Evolutionary conservation across 1,284 basidiomycete species (phyloP).

Genomic region (Baeospora myosura): DNA sequence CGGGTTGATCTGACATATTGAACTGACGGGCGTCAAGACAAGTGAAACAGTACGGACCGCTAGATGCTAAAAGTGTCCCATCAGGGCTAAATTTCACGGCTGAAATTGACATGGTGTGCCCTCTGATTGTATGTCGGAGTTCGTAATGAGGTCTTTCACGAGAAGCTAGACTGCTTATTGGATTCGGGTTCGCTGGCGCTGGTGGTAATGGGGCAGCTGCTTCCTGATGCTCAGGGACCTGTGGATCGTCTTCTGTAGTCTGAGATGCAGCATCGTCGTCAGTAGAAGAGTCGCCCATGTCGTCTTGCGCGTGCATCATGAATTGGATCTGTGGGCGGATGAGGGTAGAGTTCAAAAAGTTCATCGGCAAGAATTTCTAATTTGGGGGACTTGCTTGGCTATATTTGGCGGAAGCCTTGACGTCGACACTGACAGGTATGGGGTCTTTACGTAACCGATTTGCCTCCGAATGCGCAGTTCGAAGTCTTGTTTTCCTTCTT

Average conservation of each 20-base stretch:
- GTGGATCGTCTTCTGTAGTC: constrained; percentile 75
- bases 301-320: constrained; percentile 26
- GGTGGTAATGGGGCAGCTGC: constrained; percentile 17
- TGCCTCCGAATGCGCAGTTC: no score
- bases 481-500: no score
- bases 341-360: background rate
- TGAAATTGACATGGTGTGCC: constrained; percentile 73
- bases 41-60: constrained; percentile 41
- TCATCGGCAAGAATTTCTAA: background rate
- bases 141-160: constrained; percentile 66
- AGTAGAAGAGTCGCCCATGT: constrained; percentile 62
- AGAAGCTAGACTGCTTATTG: constrained; percentile 22
- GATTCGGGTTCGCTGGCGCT: constrained; percentile 24
- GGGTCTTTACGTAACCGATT: no score
- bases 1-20: constrained; percentile 3
- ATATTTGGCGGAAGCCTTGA: background rate
- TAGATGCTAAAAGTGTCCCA: constrained; percentile 72
- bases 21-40: background rate
- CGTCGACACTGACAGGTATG: background rate
- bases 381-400: background rate
- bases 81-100: constrained; percentile 82
- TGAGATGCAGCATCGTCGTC: constrained; percentile 75
- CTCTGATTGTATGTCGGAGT: constrained; percentile 55
- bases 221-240: constrained; percentile 63
- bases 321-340: background rate